Evolutionary conservation across 148 eudicot species (phyloP), one percentile per base, ranked within the genome.

Genomic region (Arctostaphylos glauca): DNA sequence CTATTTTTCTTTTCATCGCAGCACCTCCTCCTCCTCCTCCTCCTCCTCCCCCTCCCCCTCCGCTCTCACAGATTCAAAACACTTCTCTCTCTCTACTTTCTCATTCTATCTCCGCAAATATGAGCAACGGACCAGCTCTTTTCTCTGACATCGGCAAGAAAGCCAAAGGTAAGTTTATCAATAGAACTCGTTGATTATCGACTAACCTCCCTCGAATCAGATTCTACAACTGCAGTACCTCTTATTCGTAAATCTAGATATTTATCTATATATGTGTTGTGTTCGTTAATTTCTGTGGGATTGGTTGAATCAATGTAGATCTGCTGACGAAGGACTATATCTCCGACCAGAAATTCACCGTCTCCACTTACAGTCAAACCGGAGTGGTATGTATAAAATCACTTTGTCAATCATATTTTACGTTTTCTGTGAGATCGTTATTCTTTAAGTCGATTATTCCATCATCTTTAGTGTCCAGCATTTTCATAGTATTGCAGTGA

Each of bases 281-380:
- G 6, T 66, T 53, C 25, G 23, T 50, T 18, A 23, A 58, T 49
- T 74, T 81, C 59, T 41, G 5, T 54, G 23, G 8, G 2, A 25
- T 46, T 62, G 25, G 5, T 43, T 52, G 38, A 3, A 84, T 60
- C 74, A 15, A 52, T 82, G 79, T 84, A 95, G 98, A 95, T 95
- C 97, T 95, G 90, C 87, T 95, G 73, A 90, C 92, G 3, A 91
- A 66, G 85, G 98, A 93, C 82, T 95, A 92, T 80, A 73, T 90
- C 46, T 91, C 91, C 49, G 98, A 95, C 88, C 98, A 93, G 87
- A 95, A 93, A 81, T 88, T 95, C 66, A 87, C 95, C 18, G 83
- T 95, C 82, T 90, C 95, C 53, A 88, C 95, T 50, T 83, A 41
- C 89, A 95, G 94, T 78, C 93, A 86, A 15, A 85, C 92, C 78